Percentiles rank a stretch among this genome's conserved stretches.
Conservation (phyloP, 257 asterid genomes). For the Solanum paucissectum region DNA sequence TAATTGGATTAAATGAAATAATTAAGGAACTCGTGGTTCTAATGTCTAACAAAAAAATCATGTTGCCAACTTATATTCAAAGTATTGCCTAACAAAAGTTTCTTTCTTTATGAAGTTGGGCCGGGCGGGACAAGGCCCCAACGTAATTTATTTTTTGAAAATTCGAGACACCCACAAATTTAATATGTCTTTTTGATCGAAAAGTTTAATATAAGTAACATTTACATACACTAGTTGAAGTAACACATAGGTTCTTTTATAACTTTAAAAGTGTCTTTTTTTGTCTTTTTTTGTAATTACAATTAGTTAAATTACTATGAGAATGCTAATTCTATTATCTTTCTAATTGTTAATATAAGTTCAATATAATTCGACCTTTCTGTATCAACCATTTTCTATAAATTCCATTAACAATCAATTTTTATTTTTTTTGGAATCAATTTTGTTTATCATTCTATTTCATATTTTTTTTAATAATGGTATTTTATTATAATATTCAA, state of each 20-base stretch:
- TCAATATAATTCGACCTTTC: too few species aligned
- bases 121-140: too few species aligned
- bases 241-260: too few species aligned
- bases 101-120: neutral
- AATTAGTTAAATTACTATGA: neutral
- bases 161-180: rapidly evolving
- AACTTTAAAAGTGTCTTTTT: too few species aligned
- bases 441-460: neutral
- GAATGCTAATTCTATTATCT: too few species aligned
- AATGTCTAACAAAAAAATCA: neutral
- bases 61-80: neutral
- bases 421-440: neutral
- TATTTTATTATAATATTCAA: neutral
- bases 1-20: neutral
- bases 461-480: neutral
- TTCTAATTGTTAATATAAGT: too few species aligned
- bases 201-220: too few species aligned
- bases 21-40: neutral
- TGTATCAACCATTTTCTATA: neutral
- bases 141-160: too few species aligned
- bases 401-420: neutral
- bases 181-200: too few species aligned
- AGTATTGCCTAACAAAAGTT: neutral
- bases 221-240: too few species aligned
- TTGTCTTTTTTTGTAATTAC: neutral